These are phyloP conservation scores for Erodium texanum DNA, from an alignment of 441 rosid genomes.

Conservation along the genomic window DNA sequence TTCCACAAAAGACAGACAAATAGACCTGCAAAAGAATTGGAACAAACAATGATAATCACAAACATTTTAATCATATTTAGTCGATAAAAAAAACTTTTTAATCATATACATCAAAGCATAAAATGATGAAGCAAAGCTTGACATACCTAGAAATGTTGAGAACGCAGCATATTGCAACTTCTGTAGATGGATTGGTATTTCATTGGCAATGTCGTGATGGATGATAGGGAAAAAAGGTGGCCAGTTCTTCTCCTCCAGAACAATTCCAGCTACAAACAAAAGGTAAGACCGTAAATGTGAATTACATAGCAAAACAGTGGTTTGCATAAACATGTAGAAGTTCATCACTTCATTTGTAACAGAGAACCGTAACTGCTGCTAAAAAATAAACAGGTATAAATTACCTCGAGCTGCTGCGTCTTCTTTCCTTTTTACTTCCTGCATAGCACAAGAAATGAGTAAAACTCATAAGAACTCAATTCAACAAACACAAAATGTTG, in stretches of 20 bases:
- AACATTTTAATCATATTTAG: not conserved
- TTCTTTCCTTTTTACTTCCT: constrained; percentile 86
- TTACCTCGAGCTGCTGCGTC: constrained; percentile 70
- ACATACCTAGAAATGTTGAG: constrained; percentile 74
- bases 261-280: constrained; percentile 72
- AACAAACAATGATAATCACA: not conserved
- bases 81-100: not conserved
- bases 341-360: not conserved
- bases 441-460: constrained; percentile 17
- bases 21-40: constrained; percentile 44
- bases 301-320: not conserved
- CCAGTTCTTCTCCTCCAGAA: constrained; percentile 91
- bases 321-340: not conserved
- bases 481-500: constrained; percentile 1
- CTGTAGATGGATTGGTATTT: constrained; percentile 92
- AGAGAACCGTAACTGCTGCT: not conserved
- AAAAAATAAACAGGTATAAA: not conserved
- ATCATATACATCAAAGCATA: not conserved
- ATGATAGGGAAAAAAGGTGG: constrained; percentile 86
- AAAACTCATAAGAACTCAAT: constrained; percentile 12
- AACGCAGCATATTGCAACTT: constrained; percentile 83
- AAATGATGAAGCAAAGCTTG: constrained; percentile 5
- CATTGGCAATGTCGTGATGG: constrained; percentile 88
- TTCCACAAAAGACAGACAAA: constrained; percentile 80
- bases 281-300: not conserved